A percentile compares a stretch with the other conserved stretches of the same genome.
Evolutionary conservation across 306 rosid species (phyloP).

Genomic region (Cercis canadensis): DNA sequence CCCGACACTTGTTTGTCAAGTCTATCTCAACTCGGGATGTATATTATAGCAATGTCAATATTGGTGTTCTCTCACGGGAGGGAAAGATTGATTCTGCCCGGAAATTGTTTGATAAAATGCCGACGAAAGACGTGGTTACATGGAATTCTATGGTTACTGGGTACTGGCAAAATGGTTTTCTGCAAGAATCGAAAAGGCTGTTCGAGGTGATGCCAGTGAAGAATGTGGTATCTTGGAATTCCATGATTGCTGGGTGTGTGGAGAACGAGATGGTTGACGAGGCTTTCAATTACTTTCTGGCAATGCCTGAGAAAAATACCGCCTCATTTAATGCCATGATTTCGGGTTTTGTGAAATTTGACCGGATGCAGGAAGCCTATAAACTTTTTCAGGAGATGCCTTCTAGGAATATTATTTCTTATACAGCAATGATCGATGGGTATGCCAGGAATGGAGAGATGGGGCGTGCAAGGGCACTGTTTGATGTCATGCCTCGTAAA

Average conservation of each 20-base stretch:
- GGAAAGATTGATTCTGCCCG: slow-evolving; percentile 48
- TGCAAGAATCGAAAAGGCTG: slow-evolving; percentile 40
- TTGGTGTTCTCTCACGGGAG: slow-evolving; percentile 41
- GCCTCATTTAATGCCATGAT: slow-evolving; percentile 61
- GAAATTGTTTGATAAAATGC: slow-evolving; percentile 57
- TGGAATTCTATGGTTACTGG: slow-evolving; percentile 63
- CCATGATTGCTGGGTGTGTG: slow-evolving; percentile 53
- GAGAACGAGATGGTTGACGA: slow-evolving; percentile 52
- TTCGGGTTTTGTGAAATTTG: slow-evolving; percentile 47
- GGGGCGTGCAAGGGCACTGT: slow-evolving; percentile 50
- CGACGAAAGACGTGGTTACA: slow-evolving; percentile 47
- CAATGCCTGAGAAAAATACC: slow-evolving; percentile 47
- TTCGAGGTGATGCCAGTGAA: slow-evolving; percentile 51
- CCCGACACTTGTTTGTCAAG: slow-evolving; percentile 1
- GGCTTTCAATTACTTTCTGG: slow-evolving; percentile 43
- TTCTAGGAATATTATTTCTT: slow-evolving; percentile 51
- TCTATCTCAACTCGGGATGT: slow-evolving; percentile 40
- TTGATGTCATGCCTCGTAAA: slow-evolving; percentile 49
- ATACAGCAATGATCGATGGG: slow-evolving; percentile 58
- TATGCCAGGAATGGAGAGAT: slow-evolving; percentile 50
- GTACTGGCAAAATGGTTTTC: slow-evolving; percentile 52
- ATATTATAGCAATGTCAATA: slow-evolving; percentile 44
- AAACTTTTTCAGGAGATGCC: slow-evolving; percentile 57
- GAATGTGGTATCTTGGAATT: slow-evolving; percentile 62
- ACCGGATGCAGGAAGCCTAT: slow-evolving; percentile 53